These are phyloP conservation scores for Chaetothyriales sp. DNA, from an alignment of 2,329 filamentous ascomycete genomes.

Conservation along the genomic window DNA sequence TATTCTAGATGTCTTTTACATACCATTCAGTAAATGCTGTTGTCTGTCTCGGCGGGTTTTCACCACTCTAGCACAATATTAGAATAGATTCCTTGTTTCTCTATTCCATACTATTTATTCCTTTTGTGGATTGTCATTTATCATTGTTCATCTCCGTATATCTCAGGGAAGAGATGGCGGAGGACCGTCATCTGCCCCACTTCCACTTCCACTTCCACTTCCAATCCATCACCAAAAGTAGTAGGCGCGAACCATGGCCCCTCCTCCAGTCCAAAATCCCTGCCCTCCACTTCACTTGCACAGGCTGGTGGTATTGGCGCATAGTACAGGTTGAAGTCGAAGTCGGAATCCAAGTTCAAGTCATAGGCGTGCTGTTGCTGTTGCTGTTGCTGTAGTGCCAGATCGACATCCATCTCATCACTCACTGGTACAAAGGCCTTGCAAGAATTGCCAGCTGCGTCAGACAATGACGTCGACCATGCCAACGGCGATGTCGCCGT, in stretches of 20 bases:
- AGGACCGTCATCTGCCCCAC: background rate
- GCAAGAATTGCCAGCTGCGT: background rate
- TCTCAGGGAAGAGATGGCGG: slow-evolving; percentile 5
- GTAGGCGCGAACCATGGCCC: too few relatives aligned
- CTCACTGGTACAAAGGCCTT: background rate
- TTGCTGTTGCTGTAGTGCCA: background rate
- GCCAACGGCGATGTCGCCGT: background rate
- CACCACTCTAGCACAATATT: background rate
- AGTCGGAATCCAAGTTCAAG: background rate
- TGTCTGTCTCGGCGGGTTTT: background rate
- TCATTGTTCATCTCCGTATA: background rate
- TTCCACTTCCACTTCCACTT: background rate
- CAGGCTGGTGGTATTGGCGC: background rate
- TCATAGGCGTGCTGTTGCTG: background rate
- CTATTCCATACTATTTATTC: background rate
- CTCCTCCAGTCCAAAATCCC: too few relatives aligned
- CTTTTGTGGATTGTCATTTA: too few relatives aligned
- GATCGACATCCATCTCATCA: background rate
- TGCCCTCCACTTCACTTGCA: background rate
- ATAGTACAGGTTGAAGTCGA: background rate
- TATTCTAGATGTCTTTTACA: too few relatives aligned
- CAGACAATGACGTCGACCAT: background rate
- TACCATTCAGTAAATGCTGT: background rate
- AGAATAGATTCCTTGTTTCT: background rate
- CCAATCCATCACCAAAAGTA: too few relatives aligned